A percentile compares a stretch with the other conserved stretches of the same genome.
These are phyloP conservation scores for Lactifluus rugatus DNA, from an alignment of 768 basidiomycete species.

Conservation along the genomic window DNA sequence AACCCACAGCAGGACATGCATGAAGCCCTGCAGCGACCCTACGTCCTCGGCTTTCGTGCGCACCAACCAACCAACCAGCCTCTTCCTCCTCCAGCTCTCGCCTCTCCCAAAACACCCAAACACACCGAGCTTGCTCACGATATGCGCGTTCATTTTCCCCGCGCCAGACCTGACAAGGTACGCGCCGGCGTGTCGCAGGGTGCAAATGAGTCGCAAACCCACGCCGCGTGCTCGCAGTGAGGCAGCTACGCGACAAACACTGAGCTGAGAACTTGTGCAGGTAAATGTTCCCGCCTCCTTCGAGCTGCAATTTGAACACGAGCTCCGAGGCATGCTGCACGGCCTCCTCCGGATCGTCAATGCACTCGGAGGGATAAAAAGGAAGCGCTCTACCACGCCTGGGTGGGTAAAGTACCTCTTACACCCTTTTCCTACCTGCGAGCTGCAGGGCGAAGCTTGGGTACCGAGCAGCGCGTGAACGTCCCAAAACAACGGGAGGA, in stretches of 20 bases:
- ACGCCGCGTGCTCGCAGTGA: constrained; percentile 58
- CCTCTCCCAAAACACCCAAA: constrained; percentile 70
- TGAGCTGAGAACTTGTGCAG: constrained; percentile 67
- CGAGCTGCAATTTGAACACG: constrained; percentile 95
- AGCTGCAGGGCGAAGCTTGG: constrained; percentile 85
- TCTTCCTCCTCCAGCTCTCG: constrained; percentile 44
- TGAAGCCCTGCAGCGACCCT: constrained; percentile 49
- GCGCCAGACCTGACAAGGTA: constrained; percentile 69
- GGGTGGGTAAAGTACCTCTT: constrained; percentile 74
- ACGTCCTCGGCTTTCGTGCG: constrained; percentile 85
- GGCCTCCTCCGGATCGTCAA: constrained; percentile 44
- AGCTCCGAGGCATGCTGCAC: constrained; percentile 41
- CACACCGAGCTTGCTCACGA: constrained; percentile 84
- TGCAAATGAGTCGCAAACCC: constrained; percentile 90
- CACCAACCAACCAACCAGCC: constrained; percentile 73
- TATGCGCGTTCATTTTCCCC: constrained; percentile 38
- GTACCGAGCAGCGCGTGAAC: constrained; percentile 83
- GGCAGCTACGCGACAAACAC: constrained; percentile 61
- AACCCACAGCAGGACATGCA: constrained; percentile 33
- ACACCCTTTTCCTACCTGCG: constrained; percentile 94
- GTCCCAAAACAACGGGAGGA: constrained; percentile 65
- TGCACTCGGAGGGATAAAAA: constrained; percentile 36
- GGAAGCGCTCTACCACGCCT: constrained; percentile 66
- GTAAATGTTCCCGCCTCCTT: constrained; percentile 97
- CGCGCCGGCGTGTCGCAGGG: constrained; percentile 58